These are phyloP conservation scores for Carex kokanica DNA, from an alignment of 176 grass and related monocot genomes.

Conservation along the genomic window DNA sequence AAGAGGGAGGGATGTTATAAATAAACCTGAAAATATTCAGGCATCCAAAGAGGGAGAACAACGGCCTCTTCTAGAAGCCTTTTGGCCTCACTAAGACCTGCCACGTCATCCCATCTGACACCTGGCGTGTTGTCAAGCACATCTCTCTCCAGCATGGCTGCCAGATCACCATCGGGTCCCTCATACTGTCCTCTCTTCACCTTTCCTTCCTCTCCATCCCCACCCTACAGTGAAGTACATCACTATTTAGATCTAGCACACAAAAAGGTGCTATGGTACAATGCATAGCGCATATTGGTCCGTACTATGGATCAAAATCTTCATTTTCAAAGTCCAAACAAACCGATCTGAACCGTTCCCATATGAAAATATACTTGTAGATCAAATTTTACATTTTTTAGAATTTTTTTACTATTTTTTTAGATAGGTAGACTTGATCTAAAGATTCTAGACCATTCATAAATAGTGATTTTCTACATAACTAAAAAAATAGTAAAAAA, in stretches of 20 bases:
- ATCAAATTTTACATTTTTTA: too few species aligned
- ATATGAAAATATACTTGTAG: too few species aligned
- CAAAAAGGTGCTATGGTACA: too few species aligned
- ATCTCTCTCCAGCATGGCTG: slow-evolving; percentile 98
- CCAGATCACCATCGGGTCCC: slow-evolving; percentile 84
- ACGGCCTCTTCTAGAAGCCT: slow-evolving; percentile 98
- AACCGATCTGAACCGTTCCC: too few species aligned
- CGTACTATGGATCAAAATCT: too few species aligned
- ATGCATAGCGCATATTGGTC: too few species aligned
- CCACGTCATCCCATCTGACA: slow-evolving; percentile 98
- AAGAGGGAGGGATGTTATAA: not conserved
- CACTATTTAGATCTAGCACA: not conserved
- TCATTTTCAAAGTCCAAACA: too few species aligned
- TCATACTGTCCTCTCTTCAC: slow-evolving; percentile 82
- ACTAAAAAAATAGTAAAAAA: too few species aligned
- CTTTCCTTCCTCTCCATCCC: slow-evolving; percentile 73
- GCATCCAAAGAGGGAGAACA: slow-evolving; percentile 99
- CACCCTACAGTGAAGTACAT: slow-evolving; percentile 43
- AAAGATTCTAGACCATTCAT: too few species aligned
- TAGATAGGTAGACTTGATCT: too few species aligned
- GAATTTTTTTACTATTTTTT: too few species aligned
- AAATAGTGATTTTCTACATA: too few species aligned
- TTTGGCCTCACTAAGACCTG: slow-evolving; percentile 95
- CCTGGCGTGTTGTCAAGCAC: slow-evolving; percentile 91
- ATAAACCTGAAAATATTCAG: slow-evolving; percentile 95